phyloP scores from a whole-genome alignment of 805 yeast species.

The Starmerella gropengiesseri region DNA sequence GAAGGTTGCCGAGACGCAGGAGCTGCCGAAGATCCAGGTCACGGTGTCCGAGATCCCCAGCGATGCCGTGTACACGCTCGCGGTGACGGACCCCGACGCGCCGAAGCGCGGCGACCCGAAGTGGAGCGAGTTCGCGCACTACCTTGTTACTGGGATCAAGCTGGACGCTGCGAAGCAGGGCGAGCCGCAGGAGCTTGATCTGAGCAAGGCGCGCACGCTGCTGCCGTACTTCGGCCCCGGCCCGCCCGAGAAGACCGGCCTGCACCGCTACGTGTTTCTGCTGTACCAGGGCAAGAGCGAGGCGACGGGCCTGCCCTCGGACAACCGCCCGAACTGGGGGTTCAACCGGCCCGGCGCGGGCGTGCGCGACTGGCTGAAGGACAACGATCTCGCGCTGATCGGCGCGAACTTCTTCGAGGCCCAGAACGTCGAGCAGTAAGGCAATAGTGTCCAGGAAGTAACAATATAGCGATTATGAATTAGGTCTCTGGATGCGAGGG shows the following conservation, averaged over 20 bases:
- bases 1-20: slow-evolving; percentile 53
- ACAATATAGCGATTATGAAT: neutral
- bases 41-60: slow-evolving; percentile 43
- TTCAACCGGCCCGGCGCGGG: slow-evolving; percentile 74
- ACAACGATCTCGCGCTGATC: slow-evolving; percentile 46
- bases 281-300: slow-evolving; percentile 40
- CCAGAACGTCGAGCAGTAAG: slow-evolving; percentile 36
- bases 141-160: slow-evolving; percentile 38
- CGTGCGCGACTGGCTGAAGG: slow-evolving; percentile 56
- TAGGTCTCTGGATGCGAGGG: neutral
- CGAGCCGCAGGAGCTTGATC: slow-evolving; percentile 24
- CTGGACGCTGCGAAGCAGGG: slow-evolving; percentile 25
- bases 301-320: slow-evolving; percentile 13
- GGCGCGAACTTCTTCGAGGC: slow-evolving; percentile 79
- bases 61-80: slow-evolving; percentile 54
- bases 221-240: slow-evolving; percentile 69
- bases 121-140: slow-evolving; percentile 84
- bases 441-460: neutral
- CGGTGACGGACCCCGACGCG: slow-evolving; percentile 89
- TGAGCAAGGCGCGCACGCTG: slow-evolving; percentile 35
- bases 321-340: slow-evolving; percentile 72
- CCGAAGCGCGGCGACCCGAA: slow-evolving; percentile 72
- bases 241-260: slow-evolving; percentile 79
- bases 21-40: slow-evolving; percentile 55
- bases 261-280: slow-evolving; percentile 75